phyloP scores from a whole-genome alignment of 2,329 filamentous ascomycete species.

The Pyrenophora tritici-repentis region DNA sequence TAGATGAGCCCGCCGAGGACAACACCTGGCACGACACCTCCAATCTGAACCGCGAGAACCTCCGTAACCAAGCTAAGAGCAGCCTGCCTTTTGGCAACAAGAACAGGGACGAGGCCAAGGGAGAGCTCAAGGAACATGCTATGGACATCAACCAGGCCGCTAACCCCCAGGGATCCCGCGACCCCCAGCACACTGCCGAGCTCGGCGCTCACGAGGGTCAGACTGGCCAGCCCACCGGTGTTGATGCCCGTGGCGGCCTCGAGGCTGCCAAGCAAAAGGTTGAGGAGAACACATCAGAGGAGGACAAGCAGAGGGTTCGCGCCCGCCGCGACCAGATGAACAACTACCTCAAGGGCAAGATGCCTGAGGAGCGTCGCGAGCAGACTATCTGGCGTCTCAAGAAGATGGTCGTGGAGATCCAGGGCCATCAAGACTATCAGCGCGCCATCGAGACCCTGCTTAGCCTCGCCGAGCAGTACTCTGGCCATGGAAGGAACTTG shows the following conservation, averaged over 20 bases:
- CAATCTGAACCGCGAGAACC: constrained; percentile 69
- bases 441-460: constrained; percentile 89
- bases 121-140: constrained; percentile 56
- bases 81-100: constrained; percentile 59
- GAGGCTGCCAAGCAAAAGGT: constrained; percentile 62
- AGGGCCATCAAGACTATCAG: constrained; percentile 92
- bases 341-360: constrained; percentile 82
- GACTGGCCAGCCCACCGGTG: constrained; percentile 52
- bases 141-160: constrained; percentile 62
- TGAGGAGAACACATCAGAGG: constrained; percentile 68
- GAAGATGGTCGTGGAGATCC: constrained; percentile 97
- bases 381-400: constrained; percentile 91
- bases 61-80: constrained; percentile 71
- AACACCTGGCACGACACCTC: constrained; percentile 94
- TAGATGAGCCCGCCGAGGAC: constrained; percentile 84
- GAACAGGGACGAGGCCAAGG: constrained; percentile 62
- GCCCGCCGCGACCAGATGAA: constrained; percentile 59
- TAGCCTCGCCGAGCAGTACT: constrained; percentile 82
- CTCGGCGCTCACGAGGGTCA: constrained; percentile 57
- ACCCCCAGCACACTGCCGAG: constrained; percentile 60
- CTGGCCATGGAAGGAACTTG: constrained; percentile 70
- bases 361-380: constrained; percentile 90
- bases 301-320: constrained; percentile 53
- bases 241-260: constrained; percentile 59
- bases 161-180: constrained; percentile 61